A percentile compares a stretch with the other conserved stretches of the same genome.
Evolutionary conservation across 1,139 yeast species (phyloP).

Genomic region (Candida anutae): DNA sequence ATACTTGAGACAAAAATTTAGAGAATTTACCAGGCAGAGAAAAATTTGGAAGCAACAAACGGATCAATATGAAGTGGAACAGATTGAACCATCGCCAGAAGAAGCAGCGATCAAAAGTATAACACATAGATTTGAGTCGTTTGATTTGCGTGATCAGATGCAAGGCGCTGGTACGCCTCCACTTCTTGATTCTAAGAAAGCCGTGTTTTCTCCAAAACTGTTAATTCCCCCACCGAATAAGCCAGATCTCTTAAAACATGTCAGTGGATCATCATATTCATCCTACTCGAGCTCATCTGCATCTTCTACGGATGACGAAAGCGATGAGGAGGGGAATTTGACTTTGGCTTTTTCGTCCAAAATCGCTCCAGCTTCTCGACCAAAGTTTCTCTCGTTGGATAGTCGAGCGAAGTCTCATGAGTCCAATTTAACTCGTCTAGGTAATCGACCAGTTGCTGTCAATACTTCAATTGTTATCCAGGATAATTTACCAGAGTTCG

Average conservation of each 20-base stretch:
- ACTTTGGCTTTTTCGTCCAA: slow-evolving; percentile 46
- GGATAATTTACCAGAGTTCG: slow-evolving; percentile 28
- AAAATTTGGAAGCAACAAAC: slow-evolving; percentile 1
- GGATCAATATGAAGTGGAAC: neutral
- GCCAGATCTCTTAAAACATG: slow-evolving; percentile 2
- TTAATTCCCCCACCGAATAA: slow-evolving; percentile 9
- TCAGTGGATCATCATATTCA: slow-evolving; percentile 1
- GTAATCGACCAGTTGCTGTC: slow-evolving; percentile 7
- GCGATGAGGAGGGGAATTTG: slow-evolving; percentile 41
- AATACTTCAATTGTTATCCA: slow-evolving; percentile 21
- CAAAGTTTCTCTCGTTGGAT: slow-evolving; percentile 27
- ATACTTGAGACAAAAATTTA: slow-evolving; percentile 28
- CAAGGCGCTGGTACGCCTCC: slow-evolving; percentile 3
- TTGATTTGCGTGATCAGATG: slow-evolving; percentile 35
- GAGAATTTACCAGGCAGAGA: slow-evolving; percentile 16
- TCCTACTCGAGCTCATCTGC: slow-evolving; percentile 3
- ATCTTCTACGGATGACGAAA: slow-evolving; percentile 11
- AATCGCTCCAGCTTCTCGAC: slow-evolving; percentile 27
- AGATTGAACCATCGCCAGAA: neutral
- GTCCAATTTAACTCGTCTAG: slow-evolving; percentile 27
- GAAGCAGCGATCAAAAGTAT: slow-evolving; percentile 8
- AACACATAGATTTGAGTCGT: slow-evolving; percentile 28
- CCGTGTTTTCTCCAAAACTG: neutral
- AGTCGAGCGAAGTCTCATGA: slow-evolving; percentile 40
- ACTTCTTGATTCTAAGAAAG: neutral